A percentile compares a stretch with the other conserved stretches of the same genome.
Conservation (phyloP, 768 basidiomycete species). For the Lepiota venenata region DNA sequence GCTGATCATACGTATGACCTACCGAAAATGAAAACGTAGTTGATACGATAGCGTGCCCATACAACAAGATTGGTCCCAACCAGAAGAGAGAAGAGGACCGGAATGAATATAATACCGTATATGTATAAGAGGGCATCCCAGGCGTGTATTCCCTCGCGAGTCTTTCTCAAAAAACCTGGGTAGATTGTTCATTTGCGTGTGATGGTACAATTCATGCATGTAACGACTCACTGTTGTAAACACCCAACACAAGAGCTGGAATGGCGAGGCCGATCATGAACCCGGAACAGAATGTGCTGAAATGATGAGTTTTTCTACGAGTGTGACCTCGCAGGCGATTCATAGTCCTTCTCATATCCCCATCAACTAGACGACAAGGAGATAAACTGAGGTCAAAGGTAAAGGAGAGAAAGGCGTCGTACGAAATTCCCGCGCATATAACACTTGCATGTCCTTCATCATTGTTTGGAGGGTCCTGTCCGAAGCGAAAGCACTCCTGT, state of each 20-base stretch:
- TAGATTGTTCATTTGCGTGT: slow-evolving; percentile 35
- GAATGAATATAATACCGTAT: slow-evolving; percentile 73
- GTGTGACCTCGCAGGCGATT: slow-evolving; percentile 56
- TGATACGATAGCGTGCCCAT: slow-evolving; percentile 77
- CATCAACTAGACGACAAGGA: slow-evolving; percentile 36
- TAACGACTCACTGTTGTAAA: slow-evolving; percentile 48
- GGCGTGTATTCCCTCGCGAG: slow-evolving; percentile 52
- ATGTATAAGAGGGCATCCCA: slow-evolving; percentile 76
- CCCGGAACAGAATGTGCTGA: slow-evolving; percentile 74
- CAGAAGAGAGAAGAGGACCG: slow-evolving; percentile 69
- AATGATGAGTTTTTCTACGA: slow-evolving; percentile 57
- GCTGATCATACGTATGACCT: slow-evolving; percentile 15
- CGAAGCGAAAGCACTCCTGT: slow-evolving; percentile 64
- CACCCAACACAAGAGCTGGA: slow-evolving; percentile 62
- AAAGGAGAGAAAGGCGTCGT: slow-evolving; percentile 29
- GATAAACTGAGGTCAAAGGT: neutral
- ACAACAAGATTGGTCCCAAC: slow-evolving; percentile 82
- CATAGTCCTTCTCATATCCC: slow-evolving; percentile 77
- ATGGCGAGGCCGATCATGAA: slow-evolving; percentile 67
- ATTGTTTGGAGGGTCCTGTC: slow-evolving; percentile 58
- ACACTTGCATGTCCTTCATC: slow-evolving; percentile 71
- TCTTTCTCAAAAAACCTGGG: slow-evolving; percentile 36
- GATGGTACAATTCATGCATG: neutral
- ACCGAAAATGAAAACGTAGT: slow-evolving; percentile 94
- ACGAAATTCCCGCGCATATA: slow-evolving; percentile 81